Percentiles rank a stretch among this genome's conserved stretches.
Conservation (phyloP, 2,329 filamentous ascomycete species). For the Zasmidium cellare region DNA sequence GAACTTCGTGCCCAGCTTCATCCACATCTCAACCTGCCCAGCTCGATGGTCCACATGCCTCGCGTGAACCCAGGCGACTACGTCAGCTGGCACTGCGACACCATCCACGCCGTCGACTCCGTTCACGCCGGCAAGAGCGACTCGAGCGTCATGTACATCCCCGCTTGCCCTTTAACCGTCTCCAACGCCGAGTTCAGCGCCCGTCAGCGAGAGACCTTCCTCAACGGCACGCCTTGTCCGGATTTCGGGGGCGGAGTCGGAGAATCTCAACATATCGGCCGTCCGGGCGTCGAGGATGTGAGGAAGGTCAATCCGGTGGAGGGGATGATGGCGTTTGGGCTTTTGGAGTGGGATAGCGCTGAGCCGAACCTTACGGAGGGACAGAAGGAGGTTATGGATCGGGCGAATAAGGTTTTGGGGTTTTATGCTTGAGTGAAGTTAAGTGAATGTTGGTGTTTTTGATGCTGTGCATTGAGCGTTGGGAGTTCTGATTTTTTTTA, state of each 20-base stretch:
- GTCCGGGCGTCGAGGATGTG: constrained; percentile 42
- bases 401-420: constrained; percentile 56
- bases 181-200: constrained; percentile 70
- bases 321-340: constrained; percentile 57
- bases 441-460: constrained; percentile 2
- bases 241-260: constrained; percentile 62
- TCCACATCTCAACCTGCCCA: constrained; percentile 66
- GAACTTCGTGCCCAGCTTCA: constrained; percentile 66
- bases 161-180: constrained; percentile 77
- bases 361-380: constrained; percentile 49
- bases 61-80: constrained; percentile 71
- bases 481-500: no score
- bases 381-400: constrained; percentile 52
- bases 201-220: constrained; percentile 70
- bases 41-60: constrained; percentile 72
- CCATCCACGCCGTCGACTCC: constrained; percentile 81
- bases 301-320: constrained; percentile 40
- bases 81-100: constrained; percentile 72
- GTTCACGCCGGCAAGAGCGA: constrained; percentile 70
- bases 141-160: constrained; percentile 86
- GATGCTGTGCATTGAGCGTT: background rate
- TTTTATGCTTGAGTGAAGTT: constrained; percentile 39
- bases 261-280: constrained; percentile 54
- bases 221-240: constrained; percentile 54
- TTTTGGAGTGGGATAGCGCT: constrained; percentile 52